Evolutionary conservation across 495 filamentous ascomycete species (phyloP).

Genomic region (Penicillium coprophilum): DNA sequence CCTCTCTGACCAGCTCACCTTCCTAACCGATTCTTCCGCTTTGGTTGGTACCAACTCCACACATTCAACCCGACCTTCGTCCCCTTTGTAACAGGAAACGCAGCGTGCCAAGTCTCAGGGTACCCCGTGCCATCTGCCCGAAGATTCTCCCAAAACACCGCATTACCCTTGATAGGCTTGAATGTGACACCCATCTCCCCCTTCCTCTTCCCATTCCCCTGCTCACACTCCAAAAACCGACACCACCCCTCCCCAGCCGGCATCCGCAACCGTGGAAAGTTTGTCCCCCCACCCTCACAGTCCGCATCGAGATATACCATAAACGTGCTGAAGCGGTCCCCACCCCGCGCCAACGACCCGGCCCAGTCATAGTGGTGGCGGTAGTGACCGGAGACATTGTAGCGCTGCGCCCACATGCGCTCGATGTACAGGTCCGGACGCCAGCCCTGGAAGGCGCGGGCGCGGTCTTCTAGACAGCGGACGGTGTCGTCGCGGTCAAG

Average conservation of each 20-base stretch:
- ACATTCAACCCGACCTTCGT: conserved; percentile 82
- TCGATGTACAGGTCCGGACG: conserved; percentile 58
- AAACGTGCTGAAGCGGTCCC: conserved; percentile 54
- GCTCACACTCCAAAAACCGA: conserved; percentile 59
- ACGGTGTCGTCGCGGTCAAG: conserved; percentile 59
- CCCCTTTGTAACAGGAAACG: conserved; percentile 64
- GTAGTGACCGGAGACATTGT: conserved; percentile 59
- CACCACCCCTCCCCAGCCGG: conserved; percentile 53
- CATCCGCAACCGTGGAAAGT: conserved; percentile 54
- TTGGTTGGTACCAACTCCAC: conserved; percentile 58
- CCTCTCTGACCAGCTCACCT: background rate
- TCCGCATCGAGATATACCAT: conserved; percentile 63
- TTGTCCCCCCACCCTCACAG: conserved; percentile 61
- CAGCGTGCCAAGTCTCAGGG: conserved; percentile 67
- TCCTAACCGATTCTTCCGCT: conserved; percentile 18
- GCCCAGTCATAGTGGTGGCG: conserved; percentile 60
- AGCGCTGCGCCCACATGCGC: conserved; percentile 60
- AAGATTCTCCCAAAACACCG: conserved; percentile 77
- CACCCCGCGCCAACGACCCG: conserved; percentile 39
- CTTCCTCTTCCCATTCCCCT: conserved; percentile 7
- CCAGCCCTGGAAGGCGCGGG: conserved; percentile 70
- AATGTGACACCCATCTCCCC: conserved; percentile 58
- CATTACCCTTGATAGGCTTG: conserved; percentile 65
- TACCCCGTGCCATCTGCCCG: conserved; percentile 60
- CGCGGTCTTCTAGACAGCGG: conserved; percentile 67